Percentiles rank a stretch among this genome's conserved stretches.
phyloP scores from a whole-genome alignment of 306 rosid species.

The Acmispon strigosus region DNA sequence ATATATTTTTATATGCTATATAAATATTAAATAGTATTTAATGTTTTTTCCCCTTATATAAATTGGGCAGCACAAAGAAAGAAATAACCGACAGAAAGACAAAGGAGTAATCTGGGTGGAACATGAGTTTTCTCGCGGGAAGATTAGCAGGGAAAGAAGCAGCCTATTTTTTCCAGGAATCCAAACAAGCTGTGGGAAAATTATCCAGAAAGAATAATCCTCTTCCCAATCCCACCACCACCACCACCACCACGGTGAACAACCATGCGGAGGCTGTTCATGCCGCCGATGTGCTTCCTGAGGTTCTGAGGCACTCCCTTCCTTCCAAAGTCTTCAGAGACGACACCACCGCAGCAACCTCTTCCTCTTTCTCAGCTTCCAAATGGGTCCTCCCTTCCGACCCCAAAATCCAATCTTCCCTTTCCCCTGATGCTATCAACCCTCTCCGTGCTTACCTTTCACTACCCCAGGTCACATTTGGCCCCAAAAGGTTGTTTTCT shows the following conservation, averaged over 20 bases:
- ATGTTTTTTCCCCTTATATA: no score
- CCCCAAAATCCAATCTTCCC: slow-evolving; percentile 16
- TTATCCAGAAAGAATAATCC: slow-evolving; percentile 36
- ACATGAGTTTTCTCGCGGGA: slow-evolving; percentile 85
- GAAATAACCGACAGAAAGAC: not conserved
- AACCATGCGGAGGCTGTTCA: not conserved
- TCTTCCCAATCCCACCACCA: slow-evolving; percentile 16
- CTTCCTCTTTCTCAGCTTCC: slow-evolving; percentile 51
- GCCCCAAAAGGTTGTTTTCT: slow-evolving; percentile 65
- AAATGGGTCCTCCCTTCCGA: slow-evolving; percentile 71
- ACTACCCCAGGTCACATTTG: slow-evolving; percentile 83
- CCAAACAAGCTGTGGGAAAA: slow-evolving; percentile 71
- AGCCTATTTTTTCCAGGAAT: slow-evolving; percentile 80
- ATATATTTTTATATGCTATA: no score
- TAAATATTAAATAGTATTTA: no score
- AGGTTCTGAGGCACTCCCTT: slow-evolving; percentile 68
- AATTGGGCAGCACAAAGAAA: not conserved
- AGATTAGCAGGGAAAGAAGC: slow-evolving; percentile 88
- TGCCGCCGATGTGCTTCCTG: slow-evolving; percentile 72
- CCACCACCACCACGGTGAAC: slow-evolving; percentile 10
- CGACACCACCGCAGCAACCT: slow-evolving; percentile 8
- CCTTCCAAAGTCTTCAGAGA: slow-evolving; percentile 57
- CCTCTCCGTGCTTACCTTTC: slow-evolving; percentile 68
- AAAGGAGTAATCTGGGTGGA: not conserved
- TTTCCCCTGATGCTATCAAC: slow-evolving; percentile 55